Percentiles rank a stretch among this genome's conserved stretches.
phyloP scores from a whole-genome alignment of 768 basidiomycete genomes.

The Lactifluus rugatus region DNA sequence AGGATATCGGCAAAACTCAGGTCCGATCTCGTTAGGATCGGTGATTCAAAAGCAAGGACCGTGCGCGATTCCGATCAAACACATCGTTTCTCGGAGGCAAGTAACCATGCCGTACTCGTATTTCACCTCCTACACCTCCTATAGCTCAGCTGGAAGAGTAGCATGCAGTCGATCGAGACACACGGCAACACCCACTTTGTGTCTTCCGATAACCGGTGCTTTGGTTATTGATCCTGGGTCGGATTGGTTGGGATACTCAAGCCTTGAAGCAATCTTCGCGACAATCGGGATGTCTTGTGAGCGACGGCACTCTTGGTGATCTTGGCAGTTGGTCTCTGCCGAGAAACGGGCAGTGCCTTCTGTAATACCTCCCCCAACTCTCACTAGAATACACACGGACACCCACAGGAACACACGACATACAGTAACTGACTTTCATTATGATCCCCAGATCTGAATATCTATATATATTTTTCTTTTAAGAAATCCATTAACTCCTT shows the following conservation, averaged over 20 bases:
- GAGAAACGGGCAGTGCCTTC: neutral
- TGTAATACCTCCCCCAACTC: neutral
- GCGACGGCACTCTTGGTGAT: neutral
- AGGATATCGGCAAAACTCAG: neutral
- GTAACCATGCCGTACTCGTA: neutral
- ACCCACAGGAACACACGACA: neutral
- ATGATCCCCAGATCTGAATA: neutral
- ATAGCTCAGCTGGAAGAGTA: neutral
- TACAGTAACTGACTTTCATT: neutral
- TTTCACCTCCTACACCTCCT: neutral
- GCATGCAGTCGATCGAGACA: neutral
- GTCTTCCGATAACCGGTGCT: neutral
- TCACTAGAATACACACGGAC: neutral
- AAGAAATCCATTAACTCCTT: neutral
- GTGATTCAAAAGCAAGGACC: neutral
- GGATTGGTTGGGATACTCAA: neutral
- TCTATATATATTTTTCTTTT: neutral
- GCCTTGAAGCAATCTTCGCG: neutral
- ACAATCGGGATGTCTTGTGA: neutral
- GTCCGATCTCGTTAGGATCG: neutral
- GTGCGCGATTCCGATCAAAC: neutral
- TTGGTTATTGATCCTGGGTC: neutral
- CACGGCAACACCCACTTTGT: neutral
- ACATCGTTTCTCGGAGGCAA: neutral
- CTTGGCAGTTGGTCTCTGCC: neutral